Conservation (phyloP, 495 filamentous ascomycete genomes). For the Gamarada debralockiae region DNA sequence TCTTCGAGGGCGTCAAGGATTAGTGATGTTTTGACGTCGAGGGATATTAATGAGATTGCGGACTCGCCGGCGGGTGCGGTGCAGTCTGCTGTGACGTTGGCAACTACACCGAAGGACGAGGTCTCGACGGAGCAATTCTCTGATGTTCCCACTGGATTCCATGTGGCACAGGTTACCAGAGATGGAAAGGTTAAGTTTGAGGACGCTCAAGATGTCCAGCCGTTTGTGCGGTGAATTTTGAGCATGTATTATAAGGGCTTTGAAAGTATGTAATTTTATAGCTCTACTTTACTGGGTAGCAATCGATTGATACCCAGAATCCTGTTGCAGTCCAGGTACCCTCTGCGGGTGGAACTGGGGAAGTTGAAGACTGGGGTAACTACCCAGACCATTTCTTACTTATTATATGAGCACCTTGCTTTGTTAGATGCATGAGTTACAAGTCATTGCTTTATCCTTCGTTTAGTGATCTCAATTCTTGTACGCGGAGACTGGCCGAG, state of each 20-base stretch:
- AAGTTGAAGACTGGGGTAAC: no score
- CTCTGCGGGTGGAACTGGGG: no score
- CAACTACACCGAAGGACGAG: conserved; percentile 34
- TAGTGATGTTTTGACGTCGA: conserved; percentile 67
- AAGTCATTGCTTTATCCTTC: no score
- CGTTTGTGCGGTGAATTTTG: conserved; percentile 34
- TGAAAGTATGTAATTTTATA: no score
- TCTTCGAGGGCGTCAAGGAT: conserved; percentile 76
- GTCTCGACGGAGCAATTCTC: conserved; percentile 21
- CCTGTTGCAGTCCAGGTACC: no score
- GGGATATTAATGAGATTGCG: conserved; percentile 85
- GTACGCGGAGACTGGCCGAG: no score
- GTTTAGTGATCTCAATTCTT: no score
- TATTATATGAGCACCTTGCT: no score
- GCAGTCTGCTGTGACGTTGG: conserved; percentile 43
- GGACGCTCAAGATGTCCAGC: conserved; percentile 50
- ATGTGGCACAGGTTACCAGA: conserved; percentile 54
- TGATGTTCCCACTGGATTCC: conserved; percentile 36
- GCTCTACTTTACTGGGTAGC: no score
- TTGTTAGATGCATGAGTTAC: no score
- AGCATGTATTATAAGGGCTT: conserved; percentile 4
- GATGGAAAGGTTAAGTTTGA: conserved; percentile 70
- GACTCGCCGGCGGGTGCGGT: conserved; percentile 59
- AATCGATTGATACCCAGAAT: no score
- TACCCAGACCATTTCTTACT: no score